Percentiles rank a stretch among this genome's conserved stretches.
Conservation (phyloP, 2,329 filamentous ascomycete species). For the Fusarium pininemorale region DNA sequence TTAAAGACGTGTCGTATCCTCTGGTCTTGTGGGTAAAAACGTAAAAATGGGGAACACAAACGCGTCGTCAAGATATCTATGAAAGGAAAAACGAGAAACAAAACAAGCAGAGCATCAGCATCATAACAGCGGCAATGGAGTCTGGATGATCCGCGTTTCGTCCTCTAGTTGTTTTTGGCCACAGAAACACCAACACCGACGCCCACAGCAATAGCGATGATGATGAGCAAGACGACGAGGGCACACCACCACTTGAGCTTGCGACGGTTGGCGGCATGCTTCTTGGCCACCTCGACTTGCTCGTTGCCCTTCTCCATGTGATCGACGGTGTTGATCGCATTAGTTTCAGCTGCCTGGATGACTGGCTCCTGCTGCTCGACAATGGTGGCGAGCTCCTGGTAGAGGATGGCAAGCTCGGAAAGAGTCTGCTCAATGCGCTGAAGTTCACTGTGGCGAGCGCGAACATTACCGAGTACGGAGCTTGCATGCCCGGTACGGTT, state of each 20-base stretch:
- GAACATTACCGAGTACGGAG: slow-evolving; percentile 79
- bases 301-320: slow-evolving; percentile 75
- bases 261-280: slow-evolving; percentile 71
- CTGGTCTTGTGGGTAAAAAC: slow-evolving; percentile 5
- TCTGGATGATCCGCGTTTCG: background rate
- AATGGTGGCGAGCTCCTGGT: slow-evolving; percentile 77
- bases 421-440: slow-evolving; percentile 82
- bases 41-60: slow-evolving; percentile 7
- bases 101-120: slow-evolving; percentile 22
- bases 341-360: slow-evolving; percentile 69
- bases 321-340: slow-evolving; percentile 71
- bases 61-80: slow-evolving; percentile 38
- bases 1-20: slow-evolving; percentile 24
- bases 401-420: slow-evolving; percentile 73
- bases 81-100: slow-evolving; percentile 22
- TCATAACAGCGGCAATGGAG: slow-evolving; percentile 6
- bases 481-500: slow-evolving; percentile 79
- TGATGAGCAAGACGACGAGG: slow-evolving; percentile 66
- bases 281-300: slow-evolving; percentile 74
- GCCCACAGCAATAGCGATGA: slow-evolving; percentile 63
- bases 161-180: slow-evolving; percentile 37
- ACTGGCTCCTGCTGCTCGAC: slow-evolving; percentile 76
- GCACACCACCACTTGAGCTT: slow-evolving; percentile 87
- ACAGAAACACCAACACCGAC: slow-evolving; percentile 63
- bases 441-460: slow-evolving; percentile 84